Base-by-base conservation (phyloP, 2,329 filamentous ascomycete genomes). In the Ophiostoma ips region DNA sequence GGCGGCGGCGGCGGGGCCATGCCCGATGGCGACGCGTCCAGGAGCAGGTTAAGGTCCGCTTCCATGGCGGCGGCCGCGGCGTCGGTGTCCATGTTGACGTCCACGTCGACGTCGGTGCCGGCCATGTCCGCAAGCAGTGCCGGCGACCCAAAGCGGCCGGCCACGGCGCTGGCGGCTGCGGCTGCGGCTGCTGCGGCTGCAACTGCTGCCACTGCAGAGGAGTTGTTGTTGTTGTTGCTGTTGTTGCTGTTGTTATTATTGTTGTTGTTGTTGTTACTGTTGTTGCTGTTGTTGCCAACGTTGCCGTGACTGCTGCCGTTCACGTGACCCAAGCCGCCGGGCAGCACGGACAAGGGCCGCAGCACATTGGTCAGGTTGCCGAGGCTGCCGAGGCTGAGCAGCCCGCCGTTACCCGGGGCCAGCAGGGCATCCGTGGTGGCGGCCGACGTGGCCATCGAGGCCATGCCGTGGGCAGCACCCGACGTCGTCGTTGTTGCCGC, bases 31-130 rank as follows among this genome's bases (percentile, higher is more conserved):
- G 45, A 30, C 0, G 41, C 33, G 6, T 30, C n/a, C 13, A 54
- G 46, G 19, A 52, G 31, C 18, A 52, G n/a, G 12, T 21, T 43
- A 10, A 56, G 40, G 19, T 33, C 48, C 8, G 30, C 40, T 13
- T 53, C 53, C 28, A 56, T 46, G 3, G 43, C 15, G 43, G 52
- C 51, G 28, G 30, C 50, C 15, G 54, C 48, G 28, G 54, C 48
- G 28, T 54, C 44, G 33, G 19, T 28, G 7, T 52, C 50, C 15
- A 5, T 21, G 15, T 41, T 19, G 24, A 28, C 50, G 19, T 54
- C 40, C 28, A 19, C 24, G 10, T 52, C 48, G 24, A 12, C 40
- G 15, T 41, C 19, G 8, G 19, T 7, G 19, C 12, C 19, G 11
- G 19, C 4, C 10, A 24, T 18, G n/a, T 7, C 40, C 3, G 21